Conservation (phyloP, 306 rosid species). For the Coriaria nepalensis region DNA sequence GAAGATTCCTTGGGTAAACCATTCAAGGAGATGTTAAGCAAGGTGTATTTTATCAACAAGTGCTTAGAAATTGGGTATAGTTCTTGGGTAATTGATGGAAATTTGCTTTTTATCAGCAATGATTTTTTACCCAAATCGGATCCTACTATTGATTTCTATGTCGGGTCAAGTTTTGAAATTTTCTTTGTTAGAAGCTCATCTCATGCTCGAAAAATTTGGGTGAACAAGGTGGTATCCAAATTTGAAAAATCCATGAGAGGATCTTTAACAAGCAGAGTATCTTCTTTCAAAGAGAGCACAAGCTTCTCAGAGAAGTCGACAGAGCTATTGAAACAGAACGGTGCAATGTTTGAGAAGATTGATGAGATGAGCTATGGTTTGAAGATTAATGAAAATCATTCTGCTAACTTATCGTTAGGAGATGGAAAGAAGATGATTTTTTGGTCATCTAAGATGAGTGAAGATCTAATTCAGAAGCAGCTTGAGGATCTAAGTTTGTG, state of each 20-base stretch:
- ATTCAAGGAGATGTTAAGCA: constrained; percentile 33
- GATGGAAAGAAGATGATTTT: constrained; percentile 41
- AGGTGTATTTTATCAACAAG: constrained; percentile 37
- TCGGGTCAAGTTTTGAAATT: constrained; percentile 40
- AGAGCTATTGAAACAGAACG: constrained; percentile 23
- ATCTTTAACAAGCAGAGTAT: constrained; percentile 27
- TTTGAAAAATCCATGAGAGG: constrained; percentile 20
- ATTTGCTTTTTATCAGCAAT: constrained; percentile 38
- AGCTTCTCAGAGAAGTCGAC: constrained; percentile 31
- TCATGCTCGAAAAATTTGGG: constrained; percentile 39
- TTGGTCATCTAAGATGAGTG: constrained; percentile 38
- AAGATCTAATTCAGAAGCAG: constrained; percentile 34
- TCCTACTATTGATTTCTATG: constrained; percentile 24
- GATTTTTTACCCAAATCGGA: constrained; percentile 22
- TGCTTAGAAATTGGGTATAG: constrained; percentile 41
- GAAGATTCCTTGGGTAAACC: constrained; percentile 25
- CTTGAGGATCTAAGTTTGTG: constrained; percentile 53
- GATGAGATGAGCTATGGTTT: constrained; percentile 28
- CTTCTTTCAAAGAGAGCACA: constrained; percentile 14
- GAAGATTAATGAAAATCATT: constrained; percentile 22
- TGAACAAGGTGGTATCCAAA: constrained; percentile 19
- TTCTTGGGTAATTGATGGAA: constrained; percentile 51
- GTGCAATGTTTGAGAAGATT: constrained; percentile 13
- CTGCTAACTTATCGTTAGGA: constrained; percentile 27
- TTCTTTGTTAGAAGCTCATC: constrained; percentile 39